Conservation (phyloP, 148 eudicot genomes). For the Chenopodium formosanum region DNA sequence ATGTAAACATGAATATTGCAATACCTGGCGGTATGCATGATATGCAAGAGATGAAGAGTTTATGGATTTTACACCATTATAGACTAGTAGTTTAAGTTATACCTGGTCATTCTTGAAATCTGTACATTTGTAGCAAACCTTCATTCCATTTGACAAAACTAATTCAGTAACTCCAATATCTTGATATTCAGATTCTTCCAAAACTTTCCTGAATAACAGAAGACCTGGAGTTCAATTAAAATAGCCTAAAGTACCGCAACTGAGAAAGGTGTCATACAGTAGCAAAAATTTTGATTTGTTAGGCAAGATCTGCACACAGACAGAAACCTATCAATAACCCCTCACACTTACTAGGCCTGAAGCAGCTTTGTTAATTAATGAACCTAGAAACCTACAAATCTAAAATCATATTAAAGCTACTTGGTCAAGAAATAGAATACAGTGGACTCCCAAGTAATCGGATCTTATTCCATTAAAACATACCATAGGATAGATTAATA, state of each 20-base stretch:
- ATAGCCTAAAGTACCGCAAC: background rate
- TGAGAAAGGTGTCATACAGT: background rate
- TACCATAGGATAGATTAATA: background rate
- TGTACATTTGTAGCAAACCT: slow-evolving; percentile 80
- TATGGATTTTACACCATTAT: background rate
- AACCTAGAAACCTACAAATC: background rate
- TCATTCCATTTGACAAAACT: slow-evolving; percentile 74
- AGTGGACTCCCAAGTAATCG: background rate
- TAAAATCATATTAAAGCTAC: background rate
- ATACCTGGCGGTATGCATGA: background rate
- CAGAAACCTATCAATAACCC: background rate
- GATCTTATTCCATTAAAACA: background rate
- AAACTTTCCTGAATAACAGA: slow-evolving; percentile 43
- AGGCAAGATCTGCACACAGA: background rate
- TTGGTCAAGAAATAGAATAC: background rate
- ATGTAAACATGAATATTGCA: background rate
- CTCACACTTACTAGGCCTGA: background rate
- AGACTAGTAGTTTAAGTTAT: slow-evolving; percentile 5
- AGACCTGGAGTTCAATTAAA: background rate
- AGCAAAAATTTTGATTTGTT: background rate
- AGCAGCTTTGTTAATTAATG: background rate
- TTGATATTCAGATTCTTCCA: slow-evolving; percentile 45
- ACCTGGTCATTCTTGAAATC: slow-evolving; percentile 89
- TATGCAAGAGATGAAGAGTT: background rate
- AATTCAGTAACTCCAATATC: slow-evolving; percentile 70